A percentile compares a stretch with the other conserved stretches of the same genome.
Evolutionary conservation across 2,329 filamentous ascomycete genomes (phyloP).

Genomic region (Colletotrichum graminicola): DNA sequence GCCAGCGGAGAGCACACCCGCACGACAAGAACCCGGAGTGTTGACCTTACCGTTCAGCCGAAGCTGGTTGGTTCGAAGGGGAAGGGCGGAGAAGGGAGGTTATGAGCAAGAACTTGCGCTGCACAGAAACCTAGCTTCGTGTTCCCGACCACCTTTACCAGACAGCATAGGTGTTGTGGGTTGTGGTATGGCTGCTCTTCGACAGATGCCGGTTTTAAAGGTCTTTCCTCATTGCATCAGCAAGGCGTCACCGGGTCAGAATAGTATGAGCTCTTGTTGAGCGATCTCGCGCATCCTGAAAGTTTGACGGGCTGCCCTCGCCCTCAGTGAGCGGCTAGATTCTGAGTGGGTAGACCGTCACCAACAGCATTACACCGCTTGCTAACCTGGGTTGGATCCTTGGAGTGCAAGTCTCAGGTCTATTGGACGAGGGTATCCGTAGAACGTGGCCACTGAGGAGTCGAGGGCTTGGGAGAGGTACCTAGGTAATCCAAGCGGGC

Average conservation of each 20-base stretch:
- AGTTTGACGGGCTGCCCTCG: neutral
- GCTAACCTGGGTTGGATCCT: conserved; percentile 2
- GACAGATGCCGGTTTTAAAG: neutral
- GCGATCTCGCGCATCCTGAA: neutral
- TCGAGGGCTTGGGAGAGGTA: conserved; percentile 7
- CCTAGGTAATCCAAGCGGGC: conserved; percentile 13
- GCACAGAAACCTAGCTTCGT: neutral
- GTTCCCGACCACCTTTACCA: neutral
- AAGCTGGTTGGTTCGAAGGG: conserved; percentile 24
- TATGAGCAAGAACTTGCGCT: neutral
- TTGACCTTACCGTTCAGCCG: conserved; percentile 7
- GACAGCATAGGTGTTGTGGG: neutral
- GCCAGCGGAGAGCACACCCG: neutral
- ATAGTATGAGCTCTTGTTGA: neutral
- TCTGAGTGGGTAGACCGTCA: neutral
- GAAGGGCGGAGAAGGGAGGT: neutral
- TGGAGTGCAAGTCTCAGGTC: conserved; percentile 4
- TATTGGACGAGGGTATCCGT: conserved; percentile 5
- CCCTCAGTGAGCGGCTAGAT: neutral
- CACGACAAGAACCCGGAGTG: conserved; percentile 7
- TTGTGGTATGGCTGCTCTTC: neutral
- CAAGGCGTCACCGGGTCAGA: neutral
- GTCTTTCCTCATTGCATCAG: conserved; percentile 14
- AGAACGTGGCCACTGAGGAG: neutral
- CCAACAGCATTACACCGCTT: conserved; percentile 1